These are phyloP conservation scores for Daldinia sp. DNA, from an alignment of 2,329 filamentous ascomycete genomes.

Conservation along the genomic window DNA sequence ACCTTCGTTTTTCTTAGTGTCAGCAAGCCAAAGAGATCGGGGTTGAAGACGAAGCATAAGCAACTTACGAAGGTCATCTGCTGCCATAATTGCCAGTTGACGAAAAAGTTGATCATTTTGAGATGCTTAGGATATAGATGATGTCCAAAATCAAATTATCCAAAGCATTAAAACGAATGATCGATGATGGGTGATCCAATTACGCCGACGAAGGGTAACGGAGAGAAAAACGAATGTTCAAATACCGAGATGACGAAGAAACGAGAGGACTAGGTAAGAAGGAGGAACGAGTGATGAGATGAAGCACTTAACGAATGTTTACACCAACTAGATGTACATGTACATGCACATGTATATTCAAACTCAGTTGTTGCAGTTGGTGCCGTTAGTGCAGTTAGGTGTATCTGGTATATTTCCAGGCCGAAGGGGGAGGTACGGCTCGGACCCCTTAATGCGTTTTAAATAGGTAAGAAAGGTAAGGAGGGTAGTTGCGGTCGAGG, in stretches of 20 bases:
- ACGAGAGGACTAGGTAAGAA: conserved; percentile 15
- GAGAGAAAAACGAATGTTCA: conserved; percentile 36
- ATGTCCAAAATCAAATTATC: conserved; percentile 41
- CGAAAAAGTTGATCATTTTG: conserved; percentile 68
- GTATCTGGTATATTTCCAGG: neutral
- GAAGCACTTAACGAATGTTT: conserved; percentile 23
- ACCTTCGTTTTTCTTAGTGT: conserved; percentile 64
- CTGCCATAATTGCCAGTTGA: conserved; percentile 84
- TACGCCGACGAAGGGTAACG: conserved; percentile 10
- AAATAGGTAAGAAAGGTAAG: neutral
- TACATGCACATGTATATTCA: conserved; percentile 3
- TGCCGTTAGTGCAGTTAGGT: too few species aligned
- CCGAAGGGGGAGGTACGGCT: neutral
- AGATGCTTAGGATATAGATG: conserved; percentile 43
- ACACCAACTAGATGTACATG: conserved; percentile 11
- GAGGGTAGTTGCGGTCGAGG: conserved; percentile 26
- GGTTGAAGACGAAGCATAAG: neutral
- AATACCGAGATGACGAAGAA: conserved; percentile 28
- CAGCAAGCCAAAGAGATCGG: conserved; percentile 29
- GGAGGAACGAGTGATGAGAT: conserved; percentile 8
- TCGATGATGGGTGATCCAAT: conserved; percentile 30
- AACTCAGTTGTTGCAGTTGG: neutral
- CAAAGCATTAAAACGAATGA: conserved; percentile 39
- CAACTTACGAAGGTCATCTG: conserved; percentile 86
- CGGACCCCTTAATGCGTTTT: conserved; percentile 3